Conservation (phyloP, 257 asterid species). For the Asclepias syriaca region DNA sequence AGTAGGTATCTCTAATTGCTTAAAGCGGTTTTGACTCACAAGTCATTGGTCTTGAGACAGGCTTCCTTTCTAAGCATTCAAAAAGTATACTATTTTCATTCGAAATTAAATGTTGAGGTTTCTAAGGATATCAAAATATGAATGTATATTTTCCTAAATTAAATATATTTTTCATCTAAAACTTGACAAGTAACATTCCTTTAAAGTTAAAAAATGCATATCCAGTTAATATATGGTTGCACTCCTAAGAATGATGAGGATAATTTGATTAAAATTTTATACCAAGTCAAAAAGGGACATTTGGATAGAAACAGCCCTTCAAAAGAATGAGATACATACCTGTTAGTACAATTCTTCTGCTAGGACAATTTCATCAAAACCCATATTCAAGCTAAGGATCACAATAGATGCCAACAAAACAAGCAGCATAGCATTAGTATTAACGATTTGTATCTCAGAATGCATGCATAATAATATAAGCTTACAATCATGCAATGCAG, state of each 20-base stretch:
- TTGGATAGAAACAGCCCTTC: not conserved
- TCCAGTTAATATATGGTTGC: too few species aligned
- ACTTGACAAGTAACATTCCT: not conserved
- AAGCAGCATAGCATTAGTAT: too few species aligned
- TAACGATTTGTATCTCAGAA: too few species aligned
- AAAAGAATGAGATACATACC: slow-evolving; percentile 43
- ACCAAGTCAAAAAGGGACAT: not conserved
- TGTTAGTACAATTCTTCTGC: slow-evolving; percentile 81
- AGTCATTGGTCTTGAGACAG: not conserved
- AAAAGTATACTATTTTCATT: not conserved
- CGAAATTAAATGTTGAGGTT: not conserved
- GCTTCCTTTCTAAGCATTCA: not conserved
- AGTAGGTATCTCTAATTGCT: not conserved
- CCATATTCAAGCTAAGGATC: slow-evolving; percentile 68
- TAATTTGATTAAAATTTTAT: too few species aligned
- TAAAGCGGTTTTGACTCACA: not conserved
- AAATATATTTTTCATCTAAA: not conserved
- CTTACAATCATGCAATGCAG: slow-evolving; percentile 7
- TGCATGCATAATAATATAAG: too few species aligned
- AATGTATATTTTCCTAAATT: not conserved
- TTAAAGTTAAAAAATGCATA: not conserved
- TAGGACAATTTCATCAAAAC: slow-evolving; percentile 71
- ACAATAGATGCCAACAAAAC: slow-evolving; percentile 12
- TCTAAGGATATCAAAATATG: not conserved
- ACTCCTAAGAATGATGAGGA: not conserved